phyloP scores from a whole-genome alignment of 1,284 basidiomycete species.

The Neonothopanus nambi region DNA sequence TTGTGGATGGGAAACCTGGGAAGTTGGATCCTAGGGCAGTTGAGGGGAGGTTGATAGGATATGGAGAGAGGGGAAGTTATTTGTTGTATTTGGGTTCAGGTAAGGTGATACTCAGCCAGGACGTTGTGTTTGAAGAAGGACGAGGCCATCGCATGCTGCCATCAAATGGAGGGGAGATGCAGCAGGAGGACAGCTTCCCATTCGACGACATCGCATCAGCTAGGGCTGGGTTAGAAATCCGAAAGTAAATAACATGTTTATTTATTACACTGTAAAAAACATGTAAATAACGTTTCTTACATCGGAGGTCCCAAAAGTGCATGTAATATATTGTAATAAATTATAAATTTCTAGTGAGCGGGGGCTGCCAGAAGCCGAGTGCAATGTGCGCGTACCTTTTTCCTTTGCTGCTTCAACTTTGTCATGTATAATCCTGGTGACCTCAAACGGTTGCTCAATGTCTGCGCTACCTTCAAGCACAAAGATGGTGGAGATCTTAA shows the following conservation, averaged over 20 bases:
- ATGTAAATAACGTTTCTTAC: not conserved
- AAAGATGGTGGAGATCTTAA: too few species aligned
- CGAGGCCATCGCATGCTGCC: slow-evolving; percentile 14
- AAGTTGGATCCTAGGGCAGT: slow-evolving; percentile 25
- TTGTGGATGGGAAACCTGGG: slow-evolving; percentile 20
- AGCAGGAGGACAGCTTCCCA: not conserved
- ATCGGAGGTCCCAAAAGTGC: not conserved
- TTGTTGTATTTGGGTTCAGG: slow-evolving; percentile 17
- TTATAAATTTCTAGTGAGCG: not conserved
- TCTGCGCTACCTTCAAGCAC: too few species aligned
- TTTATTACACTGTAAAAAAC: not conserved
- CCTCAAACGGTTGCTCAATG: too few species aligned
- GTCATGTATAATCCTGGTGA: too few species aligned
- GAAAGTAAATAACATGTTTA: not conserved
- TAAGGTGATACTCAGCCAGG: slow-evolving; percentile 13
- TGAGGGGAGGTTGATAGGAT: slow-evolving; percentile 24
- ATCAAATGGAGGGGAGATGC: slow-evolving; percentile 8
- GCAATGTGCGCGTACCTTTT: not conserved
- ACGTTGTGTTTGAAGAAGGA: slow-evolving; percentile 29
- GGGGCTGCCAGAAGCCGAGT: not conserved
- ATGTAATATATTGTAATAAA: not conserved
- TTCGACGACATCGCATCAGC: too few species aligned
- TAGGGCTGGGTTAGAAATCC: too few species aligned
- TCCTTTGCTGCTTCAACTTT: not conserved
- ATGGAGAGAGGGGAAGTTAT: slow-evolving; percentile 22